These are phyloP conservation scores for Narthecium ossifragum DNA, from an alignment of 106 monocot species.

Conservation along the genomic window DNA sequence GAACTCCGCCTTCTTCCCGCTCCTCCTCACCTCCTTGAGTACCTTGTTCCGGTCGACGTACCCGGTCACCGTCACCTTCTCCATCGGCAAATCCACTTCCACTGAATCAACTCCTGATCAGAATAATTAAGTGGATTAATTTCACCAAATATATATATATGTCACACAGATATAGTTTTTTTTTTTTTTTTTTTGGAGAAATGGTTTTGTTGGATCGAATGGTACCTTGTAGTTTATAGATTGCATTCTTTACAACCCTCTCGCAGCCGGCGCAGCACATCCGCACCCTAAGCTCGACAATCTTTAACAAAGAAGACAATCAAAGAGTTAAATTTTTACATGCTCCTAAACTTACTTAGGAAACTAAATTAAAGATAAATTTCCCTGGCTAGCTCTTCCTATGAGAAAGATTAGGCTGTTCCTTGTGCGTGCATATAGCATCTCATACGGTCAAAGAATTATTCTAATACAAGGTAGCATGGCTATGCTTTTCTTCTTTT, in stretches of 20 bases:
- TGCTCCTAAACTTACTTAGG: too few relatives aligned
- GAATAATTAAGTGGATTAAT: too few relatives aligned
- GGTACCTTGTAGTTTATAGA: conserved; percentile 68
- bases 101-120: conserved; percentile 71
- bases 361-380: too few relatives aligned
- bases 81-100: conserved; percentile 56
- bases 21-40: conserved; percentile 68
- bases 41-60: conserved; percentile 78
- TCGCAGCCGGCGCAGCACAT: conserved; percentile 97
- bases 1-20: conserved; percentile 91
- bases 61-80: conserved; percentile 90
- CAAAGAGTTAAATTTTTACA: too few relatives aligned
- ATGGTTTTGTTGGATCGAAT: background rate
- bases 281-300: conserved; percentile 78
- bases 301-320: conserved; percentile 20
- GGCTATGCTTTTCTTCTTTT: too few relatives aligned
- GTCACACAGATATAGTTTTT: background rate
- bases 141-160: background rate
- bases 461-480: too few relatives aligned
- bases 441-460: too few relatives aligned
- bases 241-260: conserved; percentile 65
- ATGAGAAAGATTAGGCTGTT: too few relatives aligned
- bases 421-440: too few relatives aligned
- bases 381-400: too few relatives aligned
- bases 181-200: background rate